phyloP scores from a whole-genome alignment of 176 grass and related monocot genomes.

The Tuctoria greenei region DNA sequence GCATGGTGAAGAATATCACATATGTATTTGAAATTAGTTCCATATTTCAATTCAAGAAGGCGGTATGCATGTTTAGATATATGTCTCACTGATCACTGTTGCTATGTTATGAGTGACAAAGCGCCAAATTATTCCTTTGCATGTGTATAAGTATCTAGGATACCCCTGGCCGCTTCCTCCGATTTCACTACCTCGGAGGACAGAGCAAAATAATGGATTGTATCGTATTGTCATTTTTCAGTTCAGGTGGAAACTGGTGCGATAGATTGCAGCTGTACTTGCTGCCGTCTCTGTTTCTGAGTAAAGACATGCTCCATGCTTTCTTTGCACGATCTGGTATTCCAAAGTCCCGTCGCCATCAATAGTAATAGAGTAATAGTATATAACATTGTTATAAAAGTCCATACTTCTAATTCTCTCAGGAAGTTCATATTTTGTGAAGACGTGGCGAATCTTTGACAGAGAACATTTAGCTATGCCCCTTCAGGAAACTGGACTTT shows the following conservation, averaged over 20 bases:
- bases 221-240: background rate
- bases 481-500: background rate
- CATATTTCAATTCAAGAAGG: too few species aligned
- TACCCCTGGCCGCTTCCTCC: background rate
- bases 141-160: background rate
- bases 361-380: background rate
- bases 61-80: background rate
- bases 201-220: background rate
- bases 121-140: background rate
- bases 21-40: too few species aligned
- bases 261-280: slow-evolving; percentile 23
- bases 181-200: background rate
- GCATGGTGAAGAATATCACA: too few species aligned
- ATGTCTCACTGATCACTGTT: background rate
- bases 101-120: background rate
- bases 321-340: background rate
- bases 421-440: too few species aligned
- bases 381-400: too few species aligned
- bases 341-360: slow-evolving; percentile 11
- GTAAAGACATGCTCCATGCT: slow-evolving; percentile 1
- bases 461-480: background rate
- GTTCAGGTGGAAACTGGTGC: background rate
- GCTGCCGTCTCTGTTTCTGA: slow-evolving; percentile 7
- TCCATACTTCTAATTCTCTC: too few species aligned
- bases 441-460: too few species aligned